These are phyloP conservation scores for Boletus barrowsii DNA, from an alignment of 768 basidiomycete species.

Conservation along the genomic window DNA sequence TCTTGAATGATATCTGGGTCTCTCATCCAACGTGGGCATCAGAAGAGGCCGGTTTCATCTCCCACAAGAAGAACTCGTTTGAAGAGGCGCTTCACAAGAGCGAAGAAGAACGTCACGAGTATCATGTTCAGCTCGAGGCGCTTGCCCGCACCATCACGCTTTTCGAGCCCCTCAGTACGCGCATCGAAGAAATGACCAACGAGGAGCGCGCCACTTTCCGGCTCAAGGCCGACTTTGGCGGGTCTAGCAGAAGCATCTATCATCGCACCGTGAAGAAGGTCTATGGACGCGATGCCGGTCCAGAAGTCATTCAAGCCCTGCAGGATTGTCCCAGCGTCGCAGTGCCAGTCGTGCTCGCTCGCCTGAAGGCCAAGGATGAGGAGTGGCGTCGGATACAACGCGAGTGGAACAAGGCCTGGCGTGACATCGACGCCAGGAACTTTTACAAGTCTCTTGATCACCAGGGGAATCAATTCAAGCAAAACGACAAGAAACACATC, in stretches of 20 bases:
- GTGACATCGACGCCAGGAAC: constrained; percentile 95
- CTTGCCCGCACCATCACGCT: constrained; percentile 87
- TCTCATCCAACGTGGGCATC: constrained; percentile 99
- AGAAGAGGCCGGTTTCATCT: constrained; percentile 89
- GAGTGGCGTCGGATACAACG: constrained; percentile 94
- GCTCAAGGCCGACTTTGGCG: constrained; percentile 86
- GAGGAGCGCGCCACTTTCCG: constrained; percentile 83
- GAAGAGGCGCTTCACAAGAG: constrained; percentile 96
- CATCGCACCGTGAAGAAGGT: constrained; percentile 92
- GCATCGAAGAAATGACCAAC: constrained; percentile 83
- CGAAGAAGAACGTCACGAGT: constrained; percentile 98
- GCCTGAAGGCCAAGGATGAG: constrained; percentile 91
- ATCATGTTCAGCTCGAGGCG: constrained; percentile 92
- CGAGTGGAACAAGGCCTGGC: constrained; percentile 96
- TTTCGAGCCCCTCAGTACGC: constrained; percentile 80
- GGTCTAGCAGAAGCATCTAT: constrained; percentile 81
- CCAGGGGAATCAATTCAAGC: constrained; percentile 92
- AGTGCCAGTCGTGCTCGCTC: constrained; percentile 84
- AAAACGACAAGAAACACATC: constrained; percentile 91
- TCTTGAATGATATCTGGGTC: constrained; percentile 97
- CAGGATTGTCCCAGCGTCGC: constrained; percentile 90
- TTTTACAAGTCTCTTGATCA: constrained; percentile 98
- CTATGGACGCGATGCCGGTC: constrained; percentile 77
- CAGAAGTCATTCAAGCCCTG: constrained; percentile 78
- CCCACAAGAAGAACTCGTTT: constrained; percentile 95